Base-by-base conservation (phyloP, 352 stramenopile species). In the Blastocystis sp. region DNA sequence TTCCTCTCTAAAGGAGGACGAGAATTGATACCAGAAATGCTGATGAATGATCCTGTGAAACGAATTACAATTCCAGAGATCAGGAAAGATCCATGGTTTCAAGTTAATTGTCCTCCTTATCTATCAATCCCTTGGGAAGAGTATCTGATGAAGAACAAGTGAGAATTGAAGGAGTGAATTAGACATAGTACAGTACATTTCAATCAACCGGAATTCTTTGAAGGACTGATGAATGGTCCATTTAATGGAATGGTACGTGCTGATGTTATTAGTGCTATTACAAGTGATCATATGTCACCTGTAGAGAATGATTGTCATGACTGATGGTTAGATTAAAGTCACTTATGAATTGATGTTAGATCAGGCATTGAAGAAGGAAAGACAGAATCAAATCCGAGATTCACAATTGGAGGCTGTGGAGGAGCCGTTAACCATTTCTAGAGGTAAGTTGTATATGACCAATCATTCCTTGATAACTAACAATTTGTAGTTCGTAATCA, bases 41-140 rank as follows among this genome's bases (percentile, higher is more conserved):
- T 99, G 19, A 94, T 98, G 75, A 96, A 99, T 27, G 97, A 99
- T 88, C 97, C 97, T 1, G 98, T 98, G 93, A 98, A 98, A 91
- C 92, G 96, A 27, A 98, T 99, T 85, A 98, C 95, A 39, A 98
- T 99, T 86, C 91, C 95, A 3, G 96, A 98, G 89, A 98, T 99
- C 90, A 91, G 95, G 59, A 91, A 97, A 81, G 95, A 99, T 88
- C 95, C 96, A 4, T 99, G 96, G 95, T 99, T 98, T 89, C 93
- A 97, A 90, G 94, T 97, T 87, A 97, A 98, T 81, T 90, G 98
- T 9, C 97, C 97, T 42, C 94, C 94, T 2, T 99, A 99, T 89
- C 90, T 99, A 19, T 80, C 73, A 37, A 92, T 97, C 63, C 94
- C 97, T 86, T 89, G 87, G 80, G 52, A 88, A 16, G 77, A 87